Evolutionary conservation across 768 basidiomycete genomes (phyloP).

Genomic region (Lyophyllum shimeji): DNA sequence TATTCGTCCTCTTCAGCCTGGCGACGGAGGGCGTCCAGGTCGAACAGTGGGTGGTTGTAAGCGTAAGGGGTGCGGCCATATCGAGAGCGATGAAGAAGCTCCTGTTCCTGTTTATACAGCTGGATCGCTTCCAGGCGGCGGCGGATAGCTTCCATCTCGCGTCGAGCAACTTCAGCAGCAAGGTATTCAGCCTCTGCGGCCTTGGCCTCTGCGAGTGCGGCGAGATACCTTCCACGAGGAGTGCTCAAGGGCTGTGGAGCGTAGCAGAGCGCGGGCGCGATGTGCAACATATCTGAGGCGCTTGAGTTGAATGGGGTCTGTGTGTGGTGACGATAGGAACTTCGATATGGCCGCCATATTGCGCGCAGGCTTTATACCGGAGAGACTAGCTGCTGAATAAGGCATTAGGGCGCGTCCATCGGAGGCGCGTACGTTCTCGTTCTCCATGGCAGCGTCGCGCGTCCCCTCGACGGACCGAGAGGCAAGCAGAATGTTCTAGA

Average conservation of each 20-base stretch:
- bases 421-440: slow-evolving; percentile 8
- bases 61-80: background rate
- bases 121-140: slow-evolving; percentile 22
- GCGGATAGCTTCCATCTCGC: slow-evolving; percentile 30
- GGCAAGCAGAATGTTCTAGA: slow-evolving; percentile 14
- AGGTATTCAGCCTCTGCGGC: slow-evolving; percentile 38
- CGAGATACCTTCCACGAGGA: slow-evolving; percentile 35
- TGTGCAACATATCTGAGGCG: slow-evolving; percentile 18
- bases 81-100: slow-evolving; percentile 3
- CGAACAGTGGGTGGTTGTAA: background rate
- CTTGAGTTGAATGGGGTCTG: background rate
- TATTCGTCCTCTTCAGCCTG: slow-evolving; percentile 14
- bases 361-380: slow-evolving; percentile 19
- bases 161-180: slow-evolving; percentile 28
- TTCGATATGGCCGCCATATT: background rate
- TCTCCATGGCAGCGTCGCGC: background rate
- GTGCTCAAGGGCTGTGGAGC: slow-evolving; percentile 11
- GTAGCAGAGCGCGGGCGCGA: slow-evolving; percentile 7
- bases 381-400: slow-evolving; percentile 11
- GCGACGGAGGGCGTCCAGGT: slow-evolving; percentile 4
- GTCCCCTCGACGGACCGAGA: slow-evolving; percentile 4
- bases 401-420: slow-evolving; percentile 18
- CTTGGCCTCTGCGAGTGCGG: slow-evolving; percentile 34
- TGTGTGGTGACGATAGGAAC: background rate
- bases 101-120: slow-evolving; percentile 15